A percentile compares a stretch with the other conserved stretches of the same genome.
phyloP scores from a whole-genome alignment of 345 rosid genomes.

The sweet orange (Citrus sinensis) region DNA sequence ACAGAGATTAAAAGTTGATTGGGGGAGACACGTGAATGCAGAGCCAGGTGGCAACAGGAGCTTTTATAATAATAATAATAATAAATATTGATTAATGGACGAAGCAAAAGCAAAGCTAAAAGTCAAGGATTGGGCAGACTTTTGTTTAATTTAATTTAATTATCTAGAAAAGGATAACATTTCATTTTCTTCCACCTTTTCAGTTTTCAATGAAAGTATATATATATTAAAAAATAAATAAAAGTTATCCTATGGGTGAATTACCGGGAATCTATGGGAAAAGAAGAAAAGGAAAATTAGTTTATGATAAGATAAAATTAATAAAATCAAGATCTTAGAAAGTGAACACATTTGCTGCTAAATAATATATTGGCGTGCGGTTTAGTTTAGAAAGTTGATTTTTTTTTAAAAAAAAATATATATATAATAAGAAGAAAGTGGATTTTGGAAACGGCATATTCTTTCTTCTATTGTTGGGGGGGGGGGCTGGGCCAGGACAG shows the following conservation, averaged over 20 bases:
- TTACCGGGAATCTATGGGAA: too few species aligned
- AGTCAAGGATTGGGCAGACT: neutral
- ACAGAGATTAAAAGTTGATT: neutral
- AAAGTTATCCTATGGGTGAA: neutral
- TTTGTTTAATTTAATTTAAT: neutral
- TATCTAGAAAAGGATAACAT: neutral
- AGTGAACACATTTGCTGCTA: neutral
- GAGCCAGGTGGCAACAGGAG: neutral
- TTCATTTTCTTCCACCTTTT: neutral
- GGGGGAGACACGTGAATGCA: neutral
- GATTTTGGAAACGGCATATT: neutral
- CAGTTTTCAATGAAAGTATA: neutral
- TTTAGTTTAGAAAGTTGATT: too few species aligned
- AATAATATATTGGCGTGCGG: too few species aligned
- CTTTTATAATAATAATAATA: neutral
- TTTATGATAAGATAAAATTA: too few species aligned
- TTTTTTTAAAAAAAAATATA: too few species aligned
- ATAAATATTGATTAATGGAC: neutral
- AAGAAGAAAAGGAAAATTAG: too few species aligned
- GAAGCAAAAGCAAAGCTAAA: neutral
- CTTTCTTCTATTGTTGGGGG: neutral
- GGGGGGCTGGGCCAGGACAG: too few species aligned
- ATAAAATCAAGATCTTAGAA: neutral
- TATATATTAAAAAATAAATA: too few species aligned
- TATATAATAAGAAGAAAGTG: neutral